phyloP scores from a whole-genome alignment of 371 early-diverging fungal genomes.

The Mortierella sp. region DNA sequence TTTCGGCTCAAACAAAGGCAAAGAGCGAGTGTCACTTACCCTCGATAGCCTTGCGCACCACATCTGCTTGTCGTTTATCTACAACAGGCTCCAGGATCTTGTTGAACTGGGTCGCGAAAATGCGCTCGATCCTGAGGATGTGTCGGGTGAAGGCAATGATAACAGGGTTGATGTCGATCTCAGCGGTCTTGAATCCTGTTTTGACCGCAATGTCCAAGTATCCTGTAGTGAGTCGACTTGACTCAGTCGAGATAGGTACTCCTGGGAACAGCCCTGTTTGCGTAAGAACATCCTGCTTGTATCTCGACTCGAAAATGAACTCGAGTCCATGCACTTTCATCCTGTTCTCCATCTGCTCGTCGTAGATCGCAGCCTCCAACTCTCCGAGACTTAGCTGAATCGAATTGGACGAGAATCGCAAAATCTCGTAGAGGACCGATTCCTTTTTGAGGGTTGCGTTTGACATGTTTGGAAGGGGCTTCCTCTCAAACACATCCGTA shows the following conservation, averaged over 20 bases:
- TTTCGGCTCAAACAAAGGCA: background rate
- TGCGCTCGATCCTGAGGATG: conserved; percentile 79
- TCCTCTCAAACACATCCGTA: conserved; percentile 64
- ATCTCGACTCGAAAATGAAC: conserved; percentile 49
- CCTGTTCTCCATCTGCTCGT: conserved; percentile 50
- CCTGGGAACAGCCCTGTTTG: conserved; percentile 40
- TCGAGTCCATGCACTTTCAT: conserved; percentile 42
- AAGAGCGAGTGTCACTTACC: conserved; percentile 17
- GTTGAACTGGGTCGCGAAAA: conserved; percentile 68
- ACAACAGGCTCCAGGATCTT: conserved; percentile 57
- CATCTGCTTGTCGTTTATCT: conserved; percentile 30
- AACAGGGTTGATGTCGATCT: conserved; percentile 71
- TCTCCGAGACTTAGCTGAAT: conserved; percentile 43
- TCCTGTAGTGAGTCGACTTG: conserved; percentile 60
- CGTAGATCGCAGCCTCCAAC: conserved; percentile 50
- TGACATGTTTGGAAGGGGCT: conserved; percentile 13
- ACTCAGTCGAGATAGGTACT: conserved; percentile 18
- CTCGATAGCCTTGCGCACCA: conserved; percentile 37
- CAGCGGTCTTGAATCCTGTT: conserved; percentile 63
- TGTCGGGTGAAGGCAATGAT: conserved; percentile 81
- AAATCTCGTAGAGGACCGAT: conserved; percentile 41
- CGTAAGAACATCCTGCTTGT: conserved; percentile 35
- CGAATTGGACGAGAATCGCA: conserved; percentile 55
- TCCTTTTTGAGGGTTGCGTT: conserved; percentile 19
- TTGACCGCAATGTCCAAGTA: conserved; percentile 67